Conservation (phyloP, 2,329 filamentous ascomycete species). For the Diaporthe australafricana region DNA sequence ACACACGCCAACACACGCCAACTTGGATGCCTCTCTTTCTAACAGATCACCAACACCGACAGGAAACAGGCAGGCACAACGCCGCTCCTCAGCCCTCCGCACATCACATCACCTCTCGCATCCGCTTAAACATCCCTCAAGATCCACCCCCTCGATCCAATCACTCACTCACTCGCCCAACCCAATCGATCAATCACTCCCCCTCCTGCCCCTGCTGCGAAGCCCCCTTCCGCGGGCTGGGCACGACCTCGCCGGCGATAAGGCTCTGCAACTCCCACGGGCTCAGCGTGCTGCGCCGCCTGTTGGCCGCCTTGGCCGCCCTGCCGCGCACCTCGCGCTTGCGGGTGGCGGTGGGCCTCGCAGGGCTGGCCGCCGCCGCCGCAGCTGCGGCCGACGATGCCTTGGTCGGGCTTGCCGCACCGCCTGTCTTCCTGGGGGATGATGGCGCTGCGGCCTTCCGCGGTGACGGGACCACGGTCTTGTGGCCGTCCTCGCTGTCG, state of each 20-base stretch:
- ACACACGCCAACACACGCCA: too few species aligned
- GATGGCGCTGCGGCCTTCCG: not conserved
- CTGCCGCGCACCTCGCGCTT: slow-evolving; percentile 60
- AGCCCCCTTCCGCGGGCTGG: not conserved
- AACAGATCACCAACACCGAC: not conserved
- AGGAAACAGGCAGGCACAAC: too few species aligned
- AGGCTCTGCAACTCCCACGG: slow-evolving; percentile 79
- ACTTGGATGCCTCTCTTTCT: too few species aligned
- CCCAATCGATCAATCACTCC: not conserved
- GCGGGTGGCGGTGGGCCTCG: slow-evolving; percentile 37
- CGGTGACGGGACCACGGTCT: slow-evolving; percentile 1
- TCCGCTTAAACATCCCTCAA: too few species aligned
- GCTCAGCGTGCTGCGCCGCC: slow-evolving; percentile 80
- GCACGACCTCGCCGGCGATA: slow-evolving; percentile 57
- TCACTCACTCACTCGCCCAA: not conserved
- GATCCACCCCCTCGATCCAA: too few species aligned
- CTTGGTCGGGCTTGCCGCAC: slow-evolving; percentile 37
- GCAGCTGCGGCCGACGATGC: slow-evolving; percentile 40
- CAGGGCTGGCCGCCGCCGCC: slow-evolving; percentile 41
- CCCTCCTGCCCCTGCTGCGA: not conserved
- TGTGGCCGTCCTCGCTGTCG: slow-evolving; percentile 7
- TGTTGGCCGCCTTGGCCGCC: slow-evolving; percentile 66
- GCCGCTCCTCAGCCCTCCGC: too few species aligned
- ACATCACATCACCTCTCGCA: too few species aligned
- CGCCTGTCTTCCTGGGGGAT: not conserved